Evolutionary conservation across 306 rosid genomes (phyloP), one percentile per base, ranked within the genome.

Genomic region (Cucurbita moschata): DNA sequence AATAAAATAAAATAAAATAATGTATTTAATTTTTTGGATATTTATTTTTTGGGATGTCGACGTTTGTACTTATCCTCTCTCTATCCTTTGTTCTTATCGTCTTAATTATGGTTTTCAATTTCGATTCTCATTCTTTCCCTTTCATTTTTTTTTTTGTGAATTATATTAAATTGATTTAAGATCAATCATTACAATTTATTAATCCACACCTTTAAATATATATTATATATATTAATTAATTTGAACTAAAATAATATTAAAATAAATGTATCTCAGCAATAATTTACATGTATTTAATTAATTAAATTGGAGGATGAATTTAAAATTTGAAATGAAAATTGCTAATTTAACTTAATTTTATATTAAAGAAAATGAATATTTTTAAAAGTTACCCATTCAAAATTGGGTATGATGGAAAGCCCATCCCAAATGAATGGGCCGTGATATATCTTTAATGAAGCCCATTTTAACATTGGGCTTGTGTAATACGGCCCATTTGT

Each of bases 51-150:
- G 58, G 72, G 79, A 83, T 76, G 82, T 67, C 77, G 89, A 85
- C 92, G 73, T 81, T 50, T 79, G 87, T 85, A 78, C 83, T 84
- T 88, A 87, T 87, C 92, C 84, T 39, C 69, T 63, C 69, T 63
- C 66, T 57, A 1, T 47, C 13, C 21, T 40, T 58, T 1, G 71
- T 66, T 72, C 90, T 87, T 88, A 84, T 88, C 92, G 72, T 55
- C 67, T 23, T 52, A 67, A 62, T 69, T 23, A 40, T 14, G 15
- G 5, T 54, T 23, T 18, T 7, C 69, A 16, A 62, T 62, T 62
- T 62, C n/a, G 68, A 62, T 23, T 37, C 61, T 56, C 68, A 37
- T 38, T 62, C 47, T 35, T 58, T 26, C 64, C 14, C 40, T 58
- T 1, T 58, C 63, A 15, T 52, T 16, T 52, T 52, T 52, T 15